Evolutionary conservation across 176 grass and related monocot genomes (phyloP), one percentile per base, ranked within the genome.

Genomic region (Luzula sylvatica): DNA sequence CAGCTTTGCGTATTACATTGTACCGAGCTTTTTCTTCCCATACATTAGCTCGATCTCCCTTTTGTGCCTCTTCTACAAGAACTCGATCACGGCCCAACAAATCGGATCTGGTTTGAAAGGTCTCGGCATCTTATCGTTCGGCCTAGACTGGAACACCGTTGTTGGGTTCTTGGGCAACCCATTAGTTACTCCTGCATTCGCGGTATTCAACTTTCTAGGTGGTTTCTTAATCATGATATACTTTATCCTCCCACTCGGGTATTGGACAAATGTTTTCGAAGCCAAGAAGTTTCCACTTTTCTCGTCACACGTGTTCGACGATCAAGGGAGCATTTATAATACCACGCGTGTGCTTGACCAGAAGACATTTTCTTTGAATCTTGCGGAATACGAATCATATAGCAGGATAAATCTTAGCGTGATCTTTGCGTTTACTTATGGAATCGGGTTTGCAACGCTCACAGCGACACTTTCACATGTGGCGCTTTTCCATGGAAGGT

Each of bases 1-100:
- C 8, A 83, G 85, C 75, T 89, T 89, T 25, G 62, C 79, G 35
- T 89, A 89, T 67, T 83, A 89, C 68, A 66, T 83, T 27, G 46
- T 89, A 15, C 85, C 85, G 24, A 76, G 70, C 67, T 89, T 76
- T 71, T 77, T 83, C 14, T 89, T 89, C 85, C 85, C 85, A 44
- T 75, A 69, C 40, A 71, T 83, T 51, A 77, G 69, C 68, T 65
- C 69, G 30, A 29, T 85, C 35, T 86, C 81, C 9, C 17, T 82
- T 39, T 46, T 57, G 0, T 93, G 87, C 65, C 41, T 74, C 39
- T 14, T 86, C 5, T 93, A 70, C 77, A 93, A 72, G 44, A 71
- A 72, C 0, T 93, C 87, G 0, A 52, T 86, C 1, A 70, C 61
- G 0, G 72, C 68, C 39, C 87, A 87, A 35, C 82, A 94, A 75